These are phyloP conservation scores for Fusarium musae DNA, from an alignment of 2,329 filamentous ascomycete genomes.

Conservation along the genomic window DNA sequence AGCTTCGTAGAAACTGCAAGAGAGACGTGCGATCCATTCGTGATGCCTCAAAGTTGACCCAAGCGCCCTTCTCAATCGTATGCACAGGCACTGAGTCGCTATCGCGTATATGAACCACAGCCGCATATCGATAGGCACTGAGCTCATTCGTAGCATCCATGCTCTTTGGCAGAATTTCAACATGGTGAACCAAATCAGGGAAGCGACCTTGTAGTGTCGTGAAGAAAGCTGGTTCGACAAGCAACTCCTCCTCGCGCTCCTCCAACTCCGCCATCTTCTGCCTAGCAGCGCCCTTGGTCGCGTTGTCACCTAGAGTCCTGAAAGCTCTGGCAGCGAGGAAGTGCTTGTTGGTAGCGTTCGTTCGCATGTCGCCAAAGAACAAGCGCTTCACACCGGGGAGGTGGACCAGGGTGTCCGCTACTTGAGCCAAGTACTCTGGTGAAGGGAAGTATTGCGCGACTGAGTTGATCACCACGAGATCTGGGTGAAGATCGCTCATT, in stretches of 20 bases:
- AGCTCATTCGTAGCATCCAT: neutral
- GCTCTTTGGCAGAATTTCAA: neutral
- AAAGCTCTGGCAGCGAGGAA: slow-evolving; percentile 27
- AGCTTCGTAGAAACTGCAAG: neutral
- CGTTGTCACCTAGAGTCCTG: neutral
- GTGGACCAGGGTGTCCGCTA: slow-evolving; percentile 25
- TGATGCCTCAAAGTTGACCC: neutral
- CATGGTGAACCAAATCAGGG: neutral
- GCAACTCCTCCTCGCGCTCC: slow-evolving; percentile 30
- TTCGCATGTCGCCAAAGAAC: slow-evolving; percentile 42
- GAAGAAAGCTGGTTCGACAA: slow-evolving; percentile 44
- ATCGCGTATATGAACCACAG: neutral
- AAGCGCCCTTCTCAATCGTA: neutral
- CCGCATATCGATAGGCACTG: neutral
- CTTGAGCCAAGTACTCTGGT: slow-evolving; percentile 36
- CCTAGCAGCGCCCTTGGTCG: slow-evolving; percentile 8
- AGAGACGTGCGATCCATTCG: neutral
- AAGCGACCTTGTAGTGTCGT: slow-evolving; percentile 10
- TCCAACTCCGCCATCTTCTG: slow-evolving; percentile 23
- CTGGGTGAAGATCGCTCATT: neutral
- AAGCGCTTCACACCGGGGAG: slow-evolving; percentile 3
- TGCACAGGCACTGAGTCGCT: rapidly evolving
- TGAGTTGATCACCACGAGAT: slow-evolving; percentile 44
- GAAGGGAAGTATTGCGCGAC: slow-evolving; percentile 46
- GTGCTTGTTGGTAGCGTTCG: slow-evolving; percentile 26